phyloP scores from a whole-genome alignment of 352 stramenopile genomes.

The Thraustochytrium sp. region DNA sequence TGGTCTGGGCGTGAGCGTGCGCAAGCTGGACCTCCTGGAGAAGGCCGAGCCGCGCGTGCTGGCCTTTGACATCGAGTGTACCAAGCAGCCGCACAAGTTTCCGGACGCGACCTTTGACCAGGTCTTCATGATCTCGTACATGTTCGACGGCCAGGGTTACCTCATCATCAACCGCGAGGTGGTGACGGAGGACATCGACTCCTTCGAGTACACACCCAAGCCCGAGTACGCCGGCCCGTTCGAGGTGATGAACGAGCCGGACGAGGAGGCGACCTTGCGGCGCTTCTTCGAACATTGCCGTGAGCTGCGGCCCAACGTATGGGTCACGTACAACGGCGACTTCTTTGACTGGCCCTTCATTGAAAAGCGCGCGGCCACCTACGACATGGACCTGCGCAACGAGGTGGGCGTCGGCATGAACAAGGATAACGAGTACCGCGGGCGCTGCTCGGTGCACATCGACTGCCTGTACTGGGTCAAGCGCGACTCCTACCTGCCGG shows the following conservation, averaged over 20 bases:
- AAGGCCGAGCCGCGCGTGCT: conserved; percentile 87
- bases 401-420: conserved; percentile 71
- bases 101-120: conserved; percentile 89
- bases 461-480: conserved; percentile 99
- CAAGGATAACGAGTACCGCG: conserved; percentile 76
- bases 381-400: conserved; percentile 80
- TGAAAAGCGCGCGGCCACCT: conserved; percentile 76
- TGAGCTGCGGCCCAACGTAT: conserved; percentile 90
- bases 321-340: conserved; percentile 99
- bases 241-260: conserved; percentile 89
- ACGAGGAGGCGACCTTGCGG: conserved; percentile 69
- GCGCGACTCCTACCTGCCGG: conserved; percentile 96
- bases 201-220: conserved; percentile 99
- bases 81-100: conserved; percentile 97
- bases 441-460: conserved; percentile 86
- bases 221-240: conserved; percentile 85
- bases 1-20: conserved; percentile 50
- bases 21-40: conserved; percentile 71
- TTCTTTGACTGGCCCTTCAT: conserved; percentile 99
- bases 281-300: conserved; percentile 82
- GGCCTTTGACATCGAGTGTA: conserved; percentile 99
- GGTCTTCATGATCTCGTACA: conserved; percentile 99
- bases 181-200: conserved; percentile 90
- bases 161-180: conserved; percentile 94
- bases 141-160: conserved; percentile 89